Percentiles rank a stretch among this genome's conserved stretches.
Evolutionary conservation across 768 basidiomycete genomes (phyloP).

Genomic region (Mycena venus): DNA sequence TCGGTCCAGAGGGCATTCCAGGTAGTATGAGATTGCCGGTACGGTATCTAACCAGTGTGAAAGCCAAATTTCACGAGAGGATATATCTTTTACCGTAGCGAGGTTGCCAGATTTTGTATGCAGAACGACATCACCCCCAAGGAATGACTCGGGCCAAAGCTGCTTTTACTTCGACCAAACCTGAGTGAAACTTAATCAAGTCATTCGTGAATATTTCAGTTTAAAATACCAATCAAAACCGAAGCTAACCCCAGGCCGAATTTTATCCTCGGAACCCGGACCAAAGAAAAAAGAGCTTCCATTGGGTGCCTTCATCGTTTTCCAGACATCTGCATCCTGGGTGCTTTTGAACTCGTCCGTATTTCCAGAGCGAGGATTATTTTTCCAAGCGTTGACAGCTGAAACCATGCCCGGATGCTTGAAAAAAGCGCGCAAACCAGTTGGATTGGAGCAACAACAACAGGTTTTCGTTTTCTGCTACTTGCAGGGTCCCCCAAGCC

Average conservation of each 20-base stretch:
- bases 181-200: background rate
- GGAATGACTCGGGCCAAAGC: background rate
- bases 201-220: background rate
- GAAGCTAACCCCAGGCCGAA: conserved; percentile 34
- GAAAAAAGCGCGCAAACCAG: background rate
- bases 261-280: conserved; percentile 10
- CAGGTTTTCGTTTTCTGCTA: background rate
- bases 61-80: background rate
- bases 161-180: background rate
- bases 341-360: background rate
- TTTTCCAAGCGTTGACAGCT: background rate
- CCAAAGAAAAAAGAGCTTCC: conserved; percentile 26
- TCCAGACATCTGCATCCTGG: background rate
- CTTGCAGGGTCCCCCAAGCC: background rate
- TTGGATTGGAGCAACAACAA: background rate
- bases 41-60: background rate
- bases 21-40: background rate
- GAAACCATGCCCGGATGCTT: background rate
- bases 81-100: background rate
- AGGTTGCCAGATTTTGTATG: background rate
- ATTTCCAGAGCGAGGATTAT: background rate
- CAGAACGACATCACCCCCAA: background rate
- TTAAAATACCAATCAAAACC: conserved; percentile 37
- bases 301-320: conserved; percentile 12
- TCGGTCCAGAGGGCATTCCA: background rate